Evolutionary conservation across 2,329 filamentous ascomycete species (phyloP).

Genomic region (Aspergillus intermedius): DNA sequence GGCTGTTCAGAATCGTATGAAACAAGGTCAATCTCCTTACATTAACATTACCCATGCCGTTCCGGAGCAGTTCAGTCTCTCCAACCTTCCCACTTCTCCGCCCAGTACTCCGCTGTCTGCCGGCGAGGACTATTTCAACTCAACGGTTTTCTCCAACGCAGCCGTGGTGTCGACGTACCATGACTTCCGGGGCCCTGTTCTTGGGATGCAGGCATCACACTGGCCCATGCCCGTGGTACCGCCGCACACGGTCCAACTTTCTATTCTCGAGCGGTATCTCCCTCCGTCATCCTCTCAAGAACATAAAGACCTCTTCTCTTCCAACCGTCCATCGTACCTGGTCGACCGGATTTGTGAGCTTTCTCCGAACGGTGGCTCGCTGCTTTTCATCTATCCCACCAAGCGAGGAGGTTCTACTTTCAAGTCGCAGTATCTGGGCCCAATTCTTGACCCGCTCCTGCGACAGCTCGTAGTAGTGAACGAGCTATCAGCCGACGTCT

Average conservation of each 20-base stretch:
- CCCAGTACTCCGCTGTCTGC: constrained; percentile 51
- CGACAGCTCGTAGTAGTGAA: constrained; percentile 55
- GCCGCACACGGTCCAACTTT: constrained; percentile 54
- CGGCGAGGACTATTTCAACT: constrained; percentile 56
- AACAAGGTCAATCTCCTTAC: constrained; percentile 48
- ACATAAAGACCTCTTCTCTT: constrained; percentile 53
- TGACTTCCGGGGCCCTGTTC: constrained; percentile 44
- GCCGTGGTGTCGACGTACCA: constrained; percentile 55
- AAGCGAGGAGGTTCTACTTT: constrained; percentile 52
- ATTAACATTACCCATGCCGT: constrained; percentile 61
- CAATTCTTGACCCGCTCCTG: constrained; percentile 55
- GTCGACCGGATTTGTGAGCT: constrained; percentile 57
- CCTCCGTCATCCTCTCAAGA: constrained; percentile 55
- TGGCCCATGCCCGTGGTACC: constrained; percentile 54
- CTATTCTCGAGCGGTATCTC: constrained; percentile 60
- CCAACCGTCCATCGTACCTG: constrained; percentile 50
- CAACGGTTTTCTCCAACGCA: constrained; percentile 56
- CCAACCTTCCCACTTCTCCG: constrained; percentile 57
- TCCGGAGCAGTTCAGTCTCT: constrained; percentile 55
- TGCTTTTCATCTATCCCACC: constrained; percentile 59
- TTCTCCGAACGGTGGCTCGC: constrained; percentile 49
- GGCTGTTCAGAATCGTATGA: constrained; percentile 48
- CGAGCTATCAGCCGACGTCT: constrained; percentile 52
- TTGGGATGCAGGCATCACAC: constrained; percentile 29
- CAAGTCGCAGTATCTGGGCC: constrained; percentile 53